phyloP scores from a whole-genome alignment of 2,329 filamentous ascomycete species.

The Botrytis paeoniae region DNA sequence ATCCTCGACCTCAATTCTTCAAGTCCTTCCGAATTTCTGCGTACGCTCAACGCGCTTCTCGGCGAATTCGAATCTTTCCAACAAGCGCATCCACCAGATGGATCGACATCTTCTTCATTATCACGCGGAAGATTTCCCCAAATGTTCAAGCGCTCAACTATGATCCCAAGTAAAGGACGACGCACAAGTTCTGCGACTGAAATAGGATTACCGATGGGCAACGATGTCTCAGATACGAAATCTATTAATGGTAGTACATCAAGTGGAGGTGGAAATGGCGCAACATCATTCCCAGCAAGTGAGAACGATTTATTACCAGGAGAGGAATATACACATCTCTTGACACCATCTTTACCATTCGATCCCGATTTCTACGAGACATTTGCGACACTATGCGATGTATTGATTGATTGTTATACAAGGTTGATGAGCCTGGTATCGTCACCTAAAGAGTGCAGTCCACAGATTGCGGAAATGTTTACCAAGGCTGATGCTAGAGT shows the following conservation, averaged over 20 bases:
- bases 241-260: conserved; percentile 42
- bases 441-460: conserved; percentile 69
- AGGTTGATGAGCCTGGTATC: conserved; percentile 72
- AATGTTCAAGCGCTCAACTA: conserved; percentile 69
- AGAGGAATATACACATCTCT: conserved; percentile 82
- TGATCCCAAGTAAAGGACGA: conserved; percentile 52
- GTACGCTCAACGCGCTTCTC: conserved; percentile 79
- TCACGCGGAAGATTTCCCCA: conserved; percentile 76
- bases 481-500: conserved; percentile 83
- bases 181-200: conserved; percentile 59
- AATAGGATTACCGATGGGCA: conserved; percentile 52
- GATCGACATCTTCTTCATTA: conserved; percentile 60
- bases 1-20: conserved; percentile 84
- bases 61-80: conserved; percentile 94
- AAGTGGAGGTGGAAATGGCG: conserved; percentile 38
- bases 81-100: conserved; percentile 76
- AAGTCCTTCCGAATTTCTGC: conserved; percentile 79
- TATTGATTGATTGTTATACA: conserved; percentile 88
- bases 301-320: conserved; percentile 69
- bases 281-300: conserved; percentile 50
- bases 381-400: conserved; percentile 92
- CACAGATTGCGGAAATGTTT: conserved; percentile 76
- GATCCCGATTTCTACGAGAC: conserved; percentile 97
- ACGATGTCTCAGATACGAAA: conserved; percentile 48
- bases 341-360: conserved; percentile 91